Evolutionary conservation across 768 basidiomycete species (phyloP).

Genomic region (Filobasidium wieringae): DNA sequence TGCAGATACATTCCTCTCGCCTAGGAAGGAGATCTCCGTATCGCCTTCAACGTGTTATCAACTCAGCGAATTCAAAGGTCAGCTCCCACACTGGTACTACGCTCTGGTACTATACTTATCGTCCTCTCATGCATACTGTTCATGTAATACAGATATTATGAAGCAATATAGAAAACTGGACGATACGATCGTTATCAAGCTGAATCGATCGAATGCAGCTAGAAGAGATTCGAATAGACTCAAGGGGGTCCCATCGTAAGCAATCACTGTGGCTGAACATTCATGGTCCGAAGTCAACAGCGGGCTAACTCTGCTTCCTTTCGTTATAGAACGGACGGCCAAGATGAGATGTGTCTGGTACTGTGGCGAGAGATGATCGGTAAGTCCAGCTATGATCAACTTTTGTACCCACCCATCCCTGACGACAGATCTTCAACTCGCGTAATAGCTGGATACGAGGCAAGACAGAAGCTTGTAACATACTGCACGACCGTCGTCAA

Average conservation of each 20-base stretch:
- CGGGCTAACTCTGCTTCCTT: too few species aligned
- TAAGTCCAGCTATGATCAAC: conserved; percentile 16
- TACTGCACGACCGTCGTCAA: conserved; percentile 28
- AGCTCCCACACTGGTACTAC: not conserved
- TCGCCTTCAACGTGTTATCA: conserved; percentile 36
- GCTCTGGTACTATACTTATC: not conserved
- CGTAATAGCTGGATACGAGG: conserved; percentile 33
- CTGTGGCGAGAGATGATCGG: conserved; percentile 38
- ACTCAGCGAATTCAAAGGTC: conserved; percentile 34
- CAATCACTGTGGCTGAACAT: too few species aligned
- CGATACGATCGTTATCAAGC: conserved; percentile 17
- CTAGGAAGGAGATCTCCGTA: conserved; percentile 28
- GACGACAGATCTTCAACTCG: too few species aligned
- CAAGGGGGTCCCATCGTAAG: not conserved
- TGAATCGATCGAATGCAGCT: conserved; percentile 35
- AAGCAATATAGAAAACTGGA: conserved; percentile 35
- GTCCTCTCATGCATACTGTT: not conserved
- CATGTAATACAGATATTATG: conserved; percentile 26
- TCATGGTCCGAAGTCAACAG: too few species aligned
- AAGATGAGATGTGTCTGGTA: conserved; percentile 30
- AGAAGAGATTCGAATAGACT: conserved; percentile 27
- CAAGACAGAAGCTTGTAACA: conserved; percentile 31
- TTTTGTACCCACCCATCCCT: not conserved
- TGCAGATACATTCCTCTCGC: conserved; percentile 31
- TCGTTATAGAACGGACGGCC: conserved; percentile 8